phyloP scores from a whole-genome alignment of 306 rosid species.

The Prunus mongolica region DNA sequence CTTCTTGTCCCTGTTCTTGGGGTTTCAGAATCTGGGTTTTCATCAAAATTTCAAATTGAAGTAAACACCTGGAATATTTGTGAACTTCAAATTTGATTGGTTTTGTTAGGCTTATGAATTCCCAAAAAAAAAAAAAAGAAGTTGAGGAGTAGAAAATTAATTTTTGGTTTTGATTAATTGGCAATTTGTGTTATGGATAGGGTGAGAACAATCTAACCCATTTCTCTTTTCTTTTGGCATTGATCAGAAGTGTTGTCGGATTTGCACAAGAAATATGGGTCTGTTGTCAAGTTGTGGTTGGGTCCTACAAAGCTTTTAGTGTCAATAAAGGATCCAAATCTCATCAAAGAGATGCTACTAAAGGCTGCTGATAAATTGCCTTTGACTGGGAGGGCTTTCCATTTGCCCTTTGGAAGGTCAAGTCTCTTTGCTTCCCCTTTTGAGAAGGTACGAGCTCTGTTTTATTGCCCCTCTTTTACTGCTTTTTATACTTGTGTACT shows the following conservation, averaged over 20 bases:
- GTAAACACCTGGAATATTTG: background rate
- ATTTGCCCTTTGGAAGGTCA: conserved; percentile 66
- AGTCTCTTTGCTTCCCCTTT: conserved; percentile 76
- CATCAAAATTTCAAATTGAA: background rate
- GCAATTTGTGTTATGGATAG: background rate
- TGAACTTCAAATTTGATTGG: background rate
- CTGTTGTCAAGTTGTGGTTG: conserved; percentile 76
- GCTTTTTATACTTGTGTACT: background rate
- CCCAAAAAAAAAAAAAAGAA: background rate
- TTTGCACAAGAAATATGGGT: conserved; percentile 61
- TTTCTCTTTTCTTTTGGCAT: conserved; percentile 12
- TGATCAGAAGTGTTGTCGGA: conserved; percentile 53
- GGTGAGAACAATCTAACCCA: background rate
- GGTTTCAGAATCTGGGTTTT: background rate
- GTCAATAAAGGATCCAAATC: conserved; percentile 61
- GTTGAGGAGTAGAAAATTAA: background rate
- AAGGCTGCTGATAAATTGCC: conserved; percentile 79
- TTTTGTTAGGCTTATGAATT: background rate
- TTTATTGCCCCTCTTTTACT: background rate
- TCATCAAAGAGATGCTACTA: conserved; percentile 62
- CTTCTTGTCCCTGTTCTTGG: background rate
- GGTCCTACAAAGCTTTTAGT: conserved; percentile 81
- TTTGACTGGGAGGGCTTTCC: conserved; percentile 56
- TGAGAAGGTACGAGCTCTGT: conserved; percentile 41
- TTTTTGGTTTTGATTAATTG: background rate